Percentiles rank a stretch among this genome's conserved stretches.
These are phyloP conservation scores for Wickerhamiella cacticola DNA, from an alignment of 805 yeast species.

Conservation along the genomic window DNA sequence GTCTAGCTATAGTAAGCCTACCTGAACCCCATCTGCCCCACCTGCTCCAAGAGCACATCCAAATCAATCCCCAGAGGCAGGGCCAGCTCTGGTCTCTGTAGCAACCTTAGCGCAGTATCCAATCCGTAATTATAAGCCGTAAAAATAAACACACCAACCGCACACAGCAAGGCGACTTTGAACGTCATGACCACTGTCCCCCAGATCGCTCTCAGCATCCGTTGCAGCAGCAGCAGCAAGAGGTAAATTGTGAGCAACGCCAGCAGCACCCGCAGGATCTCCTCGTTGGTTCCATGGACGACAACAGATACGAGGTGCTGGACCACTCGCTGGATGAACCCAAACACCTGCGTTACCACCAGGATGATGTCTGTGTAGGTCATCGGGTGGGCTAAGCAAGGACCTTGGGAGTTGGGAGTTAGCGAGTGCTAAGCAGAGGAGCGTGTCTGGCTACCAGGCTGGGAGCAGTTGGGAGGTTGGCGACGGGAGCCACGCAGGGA, in stretches of 20 bases:
- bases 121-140: not conserved
- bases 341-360: not conserved
- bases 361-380: not conserved
- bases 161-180: conserved; percentile 16
- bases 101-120: not conserved
- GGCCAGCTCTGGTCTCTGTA: not conserved
- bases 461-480: too few relatives aligned
- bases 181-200: conserved; percentile 18
- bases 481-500: too few relatives aligned
- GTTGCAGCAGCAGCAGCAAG: conserved; percentile 20
- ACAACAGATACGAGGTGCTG: not conserved
- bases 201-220: conserved; percentile 21
- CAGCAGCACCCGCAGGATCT: conserved; percentile 16
- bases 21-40: too few relatives aligned
- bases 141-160: conserved; percentile 13
- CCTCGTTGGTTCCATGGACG: not conserved
- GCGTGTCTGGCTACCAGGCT: too few relatives aligned
- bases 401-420: too few relatives aligned
- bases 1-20: too few relatives aligned
- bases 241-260: conserved; percentile 21
- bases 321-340: not conserved
- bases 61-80: not conserved
- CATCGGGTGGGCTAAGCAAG: not conserved
- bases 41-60: not conserved
- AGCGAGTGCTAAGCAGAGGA: too few relatives aligned